Base-by-base conservation (phyloP, 441 rosid species). In the Croton setiger region DNA sequence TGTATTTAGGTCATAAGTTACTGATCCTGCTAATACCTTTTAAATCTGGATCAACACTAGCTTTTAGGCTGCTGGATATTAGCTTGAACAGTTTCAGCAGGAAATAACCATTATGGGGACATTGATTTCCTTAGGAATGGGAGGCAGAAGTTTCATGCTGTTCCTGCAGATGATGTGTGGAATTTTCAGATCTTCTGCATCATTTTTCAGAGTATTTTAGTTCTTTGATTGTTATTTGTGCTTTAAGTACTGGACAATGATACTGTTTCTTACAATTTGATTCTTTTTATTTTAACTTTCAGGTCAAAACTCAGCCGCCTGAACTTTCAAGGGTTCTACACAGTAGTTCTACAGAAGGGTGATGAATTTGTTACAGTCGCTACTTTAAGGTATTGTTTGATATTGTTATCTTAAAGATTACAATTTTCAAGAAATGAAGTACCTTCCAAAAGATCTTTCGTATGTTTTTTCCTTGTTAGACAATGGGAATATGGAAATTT, bases 291-390 rank as follows among this genome's bases (percentile, higher is more conserved):
- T 60, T 62, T 47, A 45, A 47, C 70, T 52, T 81, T 70, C 83
- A 91, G 95, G 74, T 91, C 91, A 37, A 69, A 82, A 63, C 84
- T 86, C 49, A 86, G 79, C 59, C 90, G 97, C 66, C 71, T 87
- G 75, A 86, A 91, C 83, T 91, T 86, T 79, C 84, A 35, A 76
- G 97, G 96, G 69, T 93, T 93, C 83, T 91, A 93, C 72, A 87
- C 93, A 0, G 78, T 87, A 64, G 78, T 89, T 67, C 64, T 91
- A 81, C 95, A 93, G 83, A 88, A 69, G 68, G 71, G 85, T 55
- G 95, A 88, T 48, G 97, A 88, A 78, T 35, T 88, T 64, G 71
- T 92, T 66, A 78, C 84, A 15, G 92, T 85, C 62, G 95, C 98
- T 68, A 80, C 82, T 36, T 72, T 91, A 37, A 89, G 97, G 98